Conservation (phyloP, 2,329 filamentous ascomycete genomes). For the Cordyceps fumosorosea region DNA sequence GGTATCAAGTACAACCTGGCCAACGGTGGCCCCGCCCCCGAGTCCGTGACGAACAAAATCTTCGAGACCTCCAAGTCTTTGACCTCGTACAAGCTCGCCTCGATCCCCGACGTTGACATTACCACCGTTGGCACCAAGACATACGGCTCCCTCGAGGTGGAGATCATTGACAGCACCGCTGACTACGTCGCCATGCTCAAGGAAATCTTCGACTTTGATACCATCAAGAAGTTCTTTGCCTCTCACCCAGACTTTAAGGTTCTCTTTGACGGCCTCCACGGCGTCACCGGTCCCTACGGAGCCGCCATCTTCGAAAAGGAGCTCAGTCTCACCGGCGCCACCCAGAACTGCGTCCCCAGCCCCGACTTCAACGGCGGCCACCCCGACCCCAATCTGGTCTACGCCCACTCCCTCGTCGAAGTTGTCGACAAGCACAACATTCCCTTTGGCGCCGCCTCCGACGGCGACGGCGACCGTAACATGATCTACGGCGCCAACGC, state of each 20-base stretch:
- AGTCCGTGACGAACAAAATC: slow-evolving; percentile 97
- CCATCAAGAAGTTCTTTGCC: slow-evolving; percentile 91
- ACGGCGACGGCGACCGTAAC: slow-evolving; percentile 97
- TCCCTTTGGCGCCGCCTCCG: slow-evolving; percentile 92
- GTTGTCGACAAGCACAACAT: slow-evolving; percentile 86
- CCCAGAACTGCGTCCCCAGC: slow-evolving; percentile 86
- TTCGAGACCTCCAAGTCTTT: slow-evolving; percentile 86
- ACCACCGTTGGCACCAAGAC: slow-evolving; percentile 73
- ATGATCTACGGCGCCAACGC: slow-evolving; percentile 99
- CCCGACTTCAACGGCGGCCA: slow-evolving; percentile 97
- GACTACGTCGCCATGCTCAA: slow-evolving; percentile 96
- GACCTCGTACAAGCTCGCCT: slow-evolving; percentile 84
- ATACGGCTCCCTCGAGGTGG: slow-evolving; percentile 83
- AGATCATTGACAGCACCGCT: slow-evolving; percentile 86
- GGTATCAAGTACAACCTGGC: slow-evolving; percentile 99
- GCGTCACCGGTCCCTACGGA: slow-evolving; percentile 93
- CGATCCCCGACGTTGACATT: slow-evolving; percentile 82
- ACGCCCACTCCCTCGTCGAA: slow-evolving; percentile 90
- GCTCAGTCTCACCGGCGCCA: slow-evolving; percentile 70
- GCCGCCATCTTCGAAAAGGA: slow-evolving; percentile 92
- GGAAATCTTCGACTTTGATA: slow-evolving; percentile 95
- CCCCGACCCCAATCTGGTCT: slow-evolving; percentile 95
- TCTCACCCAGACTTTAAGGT: slow-evolving; percentile 90
- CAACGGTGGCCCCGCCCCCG: slow-evolving; percentile 92
- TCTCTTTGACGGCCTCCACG: slow-evolving; percentile 88